These are phyloP conservation scores for Russula sp. DNA, from an alignment of 768 basidiomycete species.

Conservation along the genomic window DNA sequence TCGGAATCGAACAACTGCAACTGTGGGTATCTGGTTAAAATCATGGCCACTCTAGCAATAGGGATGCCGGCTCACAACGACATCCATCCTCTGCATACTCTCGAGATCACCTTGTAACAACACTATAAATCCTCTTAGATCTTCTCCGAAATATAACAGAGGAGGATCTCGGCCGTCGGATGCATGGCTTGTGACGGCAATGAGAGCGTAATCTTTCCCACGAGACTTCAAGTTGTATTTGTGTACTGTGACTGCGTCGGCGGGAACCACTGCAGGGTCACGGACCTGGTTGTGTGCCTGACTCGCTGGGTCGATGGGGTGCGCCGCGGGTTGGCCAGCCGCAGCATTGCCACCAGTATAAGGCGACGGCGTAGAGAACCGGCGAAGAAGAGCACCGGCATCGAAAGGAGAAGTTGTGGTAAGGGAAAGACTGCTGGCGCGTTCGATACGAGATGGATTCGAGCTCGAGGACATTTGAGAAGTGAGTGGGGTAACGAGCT, in stretches of 20 bases:
- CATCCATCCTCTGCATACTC: conserved; percentile 13
- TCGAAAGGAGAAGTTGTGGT: neutral
- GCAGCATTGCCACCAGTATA: neutral
- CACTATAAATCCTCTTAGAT: conserved; percentile 4
- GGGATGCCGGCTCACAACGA: conserved; percentile 10
- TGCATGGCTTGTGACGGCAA: conserved; percentile 11
- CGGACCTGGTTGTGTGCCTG: neutral
- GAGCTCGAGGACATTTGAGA: neutral
- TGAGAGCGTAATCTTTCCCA: conserved; percentile 15
- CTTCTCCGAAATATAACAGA: conserved; percentile 17
- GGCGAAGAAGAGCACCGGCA: neutral
- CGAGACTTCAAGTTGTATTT: conserved; percentile 10
- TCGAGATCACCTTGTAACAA: conserved; percentile 4
- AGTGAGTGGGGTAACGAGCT: neutral
- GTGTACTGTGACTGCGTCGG: neutral
- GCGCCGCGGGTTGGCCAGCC: neutral
- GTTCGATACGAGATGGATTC: neutral
- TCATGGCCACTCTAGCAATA: too few relatives aligned
- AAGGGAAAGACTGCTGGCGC: neutral
- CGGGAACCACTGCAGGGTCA: neutral
- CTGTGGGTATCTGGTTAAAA: neutral
- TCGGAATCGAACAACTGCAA: conserved; percentile 11
- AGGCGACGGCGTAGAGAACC: conserved; percentile 8
- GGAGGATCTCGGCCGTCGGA: neutral
- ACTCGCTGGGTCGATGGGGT: neutral